Evolutionary conservation across 257 asterid species (phyloP).

Genomic region (Salvia splendens): DNA sequence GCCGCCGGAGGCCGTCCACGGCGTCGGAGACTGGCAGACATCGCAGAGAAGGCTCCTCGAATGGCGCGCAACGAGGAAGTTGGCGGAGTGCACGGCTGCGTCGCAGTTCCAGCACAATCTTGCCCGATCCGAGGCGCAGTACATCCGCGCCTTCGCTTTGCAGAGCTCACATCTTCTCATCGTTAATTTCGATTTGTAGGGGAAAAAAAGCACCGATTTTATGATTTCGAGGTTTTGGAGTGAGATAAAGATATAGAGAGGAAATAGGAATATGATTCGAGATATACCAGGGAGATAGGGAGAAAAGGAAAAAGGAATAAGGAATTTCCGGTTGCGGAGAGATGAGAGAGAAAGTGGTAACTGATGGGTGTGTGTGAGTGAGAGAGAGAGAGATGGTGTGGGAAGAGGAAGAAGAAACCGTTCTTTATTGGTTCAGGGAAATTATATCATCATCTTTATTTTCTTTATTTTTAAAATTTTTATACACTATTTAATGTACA

Average conservation of each 20-base stretch:
- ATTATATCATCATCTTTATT: background rate
- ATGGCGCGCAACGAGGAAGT: slow-evolving; percentile 77
- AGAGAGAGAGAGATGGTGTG: slow-evolving; percentile 9
- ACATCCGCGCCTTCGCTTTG: slow-evolving; percentile 48
- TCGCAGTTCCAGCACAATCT: slow-evolving; percentile 81
- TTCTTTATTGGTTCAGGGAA: slow-evolving; percentile 1
- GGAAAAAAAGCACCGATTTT: background rate
- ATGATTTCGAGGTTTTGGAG: background rate
- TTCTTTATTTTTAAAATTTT: too few relatives aligned
- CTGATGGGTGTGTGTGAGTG: background rate
- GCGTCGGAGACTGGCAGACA: slow-evolving; percentile 59
- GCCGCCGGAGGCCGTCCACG: slow-evolving; percentile 71
- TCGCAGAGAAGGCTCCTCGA: slow-evolving; percentile 69
- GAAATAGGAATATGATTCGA: slow-evolving; percentile 10
- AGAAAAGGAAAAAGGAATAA: background rate
- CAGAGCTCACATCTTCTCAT: slow-evolving; percentile 73
- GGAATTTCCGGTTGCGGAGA: background rate
- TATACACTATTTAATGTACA: too few relatives aligned
- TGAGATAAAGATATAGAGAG: background rate
- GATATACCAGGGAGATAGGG: background rate
- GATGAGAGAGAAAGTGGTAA: slow-evolving; percentile 25
- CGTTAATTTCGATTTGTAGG: slow-evolving; percentile 18
- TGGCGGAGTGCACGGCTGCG: slow-evolving; percentile 77
- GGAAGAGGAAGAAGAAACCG: slow-evolving; percentile 12
- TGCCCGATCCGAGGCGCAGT: slow-evolving; percentile 80